Evolutionary conservation across 176 grass and related monocot genomes (phyloP).

Genomic region (Secale cereale): DNA sequence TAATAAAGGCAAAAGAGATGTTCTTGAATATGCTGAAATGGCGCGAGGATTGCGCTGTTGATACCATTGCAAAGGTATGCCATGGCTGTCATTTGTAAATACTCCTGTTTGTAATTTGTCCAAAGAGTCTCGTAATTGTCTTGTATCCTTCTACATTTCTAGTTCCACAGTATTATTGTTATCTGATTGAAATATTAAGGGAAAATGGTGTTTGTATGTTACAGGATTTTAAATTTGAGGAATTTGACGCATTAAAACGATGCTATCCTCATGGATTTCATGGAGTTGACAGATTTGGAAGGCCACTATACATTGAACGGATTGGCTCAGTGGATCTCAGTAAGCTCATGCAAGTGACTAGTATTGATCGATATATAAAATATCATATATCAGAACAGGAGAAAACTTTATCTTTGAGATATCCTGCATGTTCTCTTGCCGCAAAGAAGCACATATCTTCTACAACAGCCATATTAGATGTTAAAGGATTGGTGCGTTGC

Average conservation of each 20-base stretch:
- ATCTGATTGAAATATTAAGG: slow-evolving; percentile 6
- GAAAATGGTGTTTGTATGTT: slow-evolving; percentile 17
- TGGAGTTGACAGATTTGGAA: slow-evolving; percentile 86
- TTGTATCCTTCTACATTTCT: neutral
- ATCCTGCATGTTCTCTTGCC: slow-evolving; percentile 79
- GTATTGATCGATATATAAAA: slow-evolving; percentile 74
- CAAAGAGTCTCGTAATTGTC: neutral
- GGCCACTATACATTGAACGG: slow-evolving; percentile 85
- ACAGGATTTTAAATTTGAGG: slow-evolving; percentile 92
- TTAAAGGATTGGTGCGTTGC: slow-evolving; percentile 71
- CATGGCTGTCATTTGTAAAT: slow-evolving; percentile 18
- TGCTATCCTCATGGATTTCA: slow-evolving; percentile 94
- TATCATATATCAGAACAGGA: slow-evolving; percentile 94
- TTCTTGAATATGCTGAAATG: slow-evolving; percentile 97
- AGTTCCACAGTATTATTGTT: neutral
- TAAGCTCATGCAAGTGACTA: slow-evolving; percentile 60
- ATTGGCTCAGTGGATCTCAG: slow-evolving; percentile 71
- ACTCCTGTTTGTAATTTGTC: slow-evolving; percentile 1
- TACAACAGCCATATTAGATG: slow-evolving; percentile 82
- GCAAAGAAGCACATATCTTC: slow-evolving; percentile 76
- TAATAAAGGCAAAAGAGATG: slow-evolving; percentile 73
- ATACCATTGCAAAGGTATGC: slow-evolving; percentile 68
- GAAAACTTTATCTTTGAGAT: slow-evolving; percentile 81
- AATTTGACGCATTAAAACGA: slow-evolving; percentile 74
- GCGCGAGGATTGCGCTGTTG: slow-evolving; percentile 76